Conservation (phyloP, 768 basidiomycete genomes). For the Gymnopilus dilepis region DNA sequence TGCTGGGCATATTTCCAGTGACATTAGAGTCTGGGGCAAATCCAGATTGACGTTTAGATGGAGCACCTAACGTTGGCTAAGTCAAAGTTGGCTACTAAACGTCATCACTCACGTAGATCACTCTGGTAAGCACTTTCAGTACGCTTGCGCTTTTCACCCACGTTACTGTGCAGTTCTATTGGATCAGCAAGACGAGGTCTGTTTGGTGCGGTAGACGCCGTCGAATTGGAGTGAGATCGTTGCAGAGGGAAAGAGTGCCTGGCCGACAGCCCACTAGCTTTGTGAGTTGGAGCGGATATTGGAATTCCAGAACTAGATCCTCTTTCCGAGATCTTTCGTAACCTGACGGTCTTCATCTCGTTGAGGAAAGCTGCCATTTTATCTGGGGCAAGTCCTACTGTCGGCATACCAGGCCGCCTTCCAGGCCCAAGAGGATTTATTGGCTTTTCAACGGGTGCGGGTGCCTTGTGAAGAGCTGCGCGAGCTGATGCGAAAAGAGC, state of each 20-base stretch:
- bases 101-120: conserved; percentile 38
- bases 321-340: conserved; percentile 48
- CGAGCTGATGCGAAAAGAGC: conserved; percentile 63
- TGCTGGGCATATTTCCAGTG: conserved; percentile 21
- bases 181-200: conserved; percentile 4
- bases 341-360: conserved; percentile 77
- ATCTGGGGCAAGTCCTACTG: conserved; percentile 75
- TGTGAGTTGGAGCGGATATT: neutral
- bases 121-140: conserved; percentile 31
- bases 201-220: neutral
- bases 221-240: neutral
- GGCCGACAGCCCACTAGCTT: conserved; percentile 1
- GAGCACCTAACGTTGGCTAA: conserved; percentile 23
- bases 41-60: conserved; percentile 45
- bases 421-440: conserved; percentile 64
- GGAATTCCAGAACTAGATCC: neutral
- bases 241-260: conserved; percentile 3
- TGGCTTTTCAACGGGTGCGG: conserved; percentile 65
- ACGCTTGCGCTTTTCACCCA: conserved; percentile 44
- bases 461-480: conserved; percentile 66
- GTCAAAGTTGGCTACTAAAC: neutral
- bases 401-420: conserved; percentile 62
- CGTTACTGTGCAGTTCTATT: conserved; percentile 16
- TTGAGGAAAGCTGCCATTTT: conserved; percentile 84
- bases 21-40: conserved; percentile 35